Evolutionary conservation across 805 yeast species (phyloP), one percentile per base, ranked within the genome.

Genomic region (Teunomyces panamensis): DNA sequence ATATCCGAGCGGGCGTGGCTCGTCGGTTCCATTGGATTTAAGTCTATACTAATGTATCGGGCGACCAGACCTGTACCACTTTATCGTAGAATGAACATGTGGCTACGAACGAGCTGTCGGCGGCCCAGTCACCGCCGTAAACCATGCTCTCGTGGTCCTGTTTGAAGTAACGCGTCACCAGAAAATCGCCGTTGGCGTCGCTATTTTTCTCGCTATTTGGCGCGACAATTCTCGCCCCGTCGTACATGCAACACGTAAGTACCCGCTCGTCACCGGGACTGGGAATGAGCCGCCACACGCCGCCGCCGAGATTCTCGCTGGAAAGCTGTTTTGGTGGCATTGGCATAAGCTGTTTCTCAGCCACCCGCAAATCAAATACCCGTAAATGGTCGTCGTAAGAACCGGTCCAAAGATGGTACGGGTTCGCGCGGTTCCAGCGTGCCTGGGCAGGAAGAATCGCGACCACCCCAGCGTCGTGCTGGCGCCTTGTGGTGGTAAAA

Each of bases 1-100:
- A 54, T 94, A 94, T 68, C 97, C 98, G 13, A 88, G 96, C 67
- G 98, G 98, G 10, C 78, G 96, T 56, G 98, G 98, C 3, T 81
- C 90, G 27, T 87, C 96, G 30, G 94, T 91, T 32, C 97, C 97
- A 0, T 69, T 91, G 52, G 82, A 88, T 55, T 70, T 91, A 47
- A 43, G 50, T 43, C 29, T 47, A 33, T 47, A 17, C 16, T 27
- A 26, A 5, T 9, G 10, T 26, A 17, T 48, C 41, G 17, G 68
- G 69, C 49, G 61, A 56, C 98, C 98, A 92, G 28, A 77, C 63
- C 53, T 91, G 96, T 2, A 92, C 77, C 14, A 87, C 80, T 46
- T 80, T 79, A 64, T 92, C 99, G 68, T 92, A 92, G 64, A 92
- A 92, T 47, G 97, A 89, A 63, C 97, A 92, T 1, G 97, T 90